Evolutionary conservation across 805 yeast genomes (phyloP).

Genomic region (Candida arabinofermentans): DNA sequence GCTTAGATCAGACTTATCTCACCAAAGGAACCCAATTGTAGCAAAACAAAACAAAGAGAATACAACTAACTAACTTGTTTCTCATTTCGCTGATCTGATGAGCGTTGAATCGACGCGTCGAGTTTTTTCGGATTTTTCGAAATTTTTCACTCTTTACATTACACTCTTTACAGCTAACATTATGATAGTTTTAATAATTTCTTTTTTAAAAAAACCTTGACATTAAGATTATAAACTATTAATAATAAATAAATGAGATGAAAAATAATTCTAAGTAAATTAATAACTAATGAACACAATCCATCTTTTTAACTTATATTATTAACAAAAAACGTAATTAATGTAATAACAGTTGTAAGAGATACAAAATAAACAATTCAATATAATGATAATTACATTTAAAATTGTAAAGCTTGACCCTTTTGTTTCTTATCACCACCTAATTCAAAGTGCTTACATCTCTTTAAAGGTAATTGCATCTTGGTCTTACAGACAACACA

Average conservation of each 20-base stretch:
- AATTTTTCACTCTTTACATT: too few relatives aligned
- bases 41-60: background rate
- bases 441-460: constrained; percentile 99
- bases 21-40: background rate
- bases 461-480: constrained; percentile 95
- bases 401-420: constrained; percentile 99
- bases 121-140: too few relatives aligned
- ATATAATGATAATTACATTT: constrained; percentile 43
- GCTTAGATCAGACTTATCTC: background rate
- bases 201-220: background rate
- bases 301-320: too few relatives aligned
- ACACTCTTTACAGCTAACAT: too few relatives aligned
- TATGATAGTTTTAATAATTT: too few relatives aligned
- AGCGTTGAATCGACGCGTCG: too few relatives aligned
- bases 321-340: too few relatives aligned
- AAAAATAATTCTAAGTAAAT: background rate
- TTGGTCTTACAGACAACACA: constrained; percentile 98
- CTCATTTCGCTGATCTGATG: too few relatives aligned
- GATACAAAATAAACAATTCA: background rate
- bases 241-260: background rate
- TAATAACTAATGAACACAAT: background rate
- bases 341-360: too few relatives aligned
- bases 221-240: background rate
- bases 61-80: too few relatives aligned
- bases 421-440: constrained; percentile 99